Base-by-base conservation (phyloP, 306 rosid species). In the Sicyos edulis region DNA sequence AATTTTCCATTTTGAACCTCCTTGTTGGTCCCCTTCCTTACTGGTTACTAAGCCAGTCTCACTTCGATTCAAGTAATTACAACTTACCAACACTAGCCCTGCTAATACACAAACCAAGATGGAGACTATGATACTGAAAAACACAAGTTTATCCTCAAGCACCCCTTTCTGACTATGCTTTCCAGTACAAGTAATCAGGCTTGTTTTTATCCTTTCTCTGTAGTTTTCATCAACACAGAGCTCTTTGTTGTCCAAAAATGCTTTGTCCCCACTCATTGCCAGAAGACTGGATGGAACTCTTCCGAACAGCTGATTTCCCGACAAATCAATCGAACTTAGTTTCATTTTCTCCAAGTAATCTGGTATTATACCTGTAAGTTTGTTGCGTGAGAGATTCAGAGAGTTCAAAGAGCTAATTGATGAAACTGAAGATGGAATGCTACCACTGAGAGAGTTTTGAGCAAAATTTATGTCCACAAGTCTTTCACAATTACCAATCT, bases 381-480 rank as follows among this genome's bases (percentile, higher is more conserved):
- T 80, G 79, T 95, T 95, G 69, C 80, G 26, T 8, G 99, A 91
- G 51, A 95, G 61, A 80, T 95, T 86, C 11, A 95, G 82, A 29
- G 95, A 86, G 83, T 95, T 91, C 88, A 95, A 80, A 50, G 97
- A 80, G 80, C 83, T 77, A 82, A 95, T 83, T 4, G 77, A 80
- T 26, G 96, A 87, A 83, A 95, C 29, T 8, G 95, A 79, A 52
- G 11, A 52, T 4, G 99, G 99, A 71, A 95, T 85, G 44, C 60
- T 77, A 47, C 95, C 92, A 14, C 82, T 83, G 59, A 95, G 75
- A 65, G 88, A 80, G 83, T 95, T 95, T 78, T 70, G 55, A 67
- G 95, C 96, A 77, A 95, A 86, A 82, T 87, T 89, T 83, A 95
- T 67, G 79, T 95, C 97, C 59, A 84, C 96, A 52, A 95, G 73